Evolutionary conservation across 768 basidiomycete genomes (phyloP).

Genomic region (Lactifluus pinguis): DNA sequence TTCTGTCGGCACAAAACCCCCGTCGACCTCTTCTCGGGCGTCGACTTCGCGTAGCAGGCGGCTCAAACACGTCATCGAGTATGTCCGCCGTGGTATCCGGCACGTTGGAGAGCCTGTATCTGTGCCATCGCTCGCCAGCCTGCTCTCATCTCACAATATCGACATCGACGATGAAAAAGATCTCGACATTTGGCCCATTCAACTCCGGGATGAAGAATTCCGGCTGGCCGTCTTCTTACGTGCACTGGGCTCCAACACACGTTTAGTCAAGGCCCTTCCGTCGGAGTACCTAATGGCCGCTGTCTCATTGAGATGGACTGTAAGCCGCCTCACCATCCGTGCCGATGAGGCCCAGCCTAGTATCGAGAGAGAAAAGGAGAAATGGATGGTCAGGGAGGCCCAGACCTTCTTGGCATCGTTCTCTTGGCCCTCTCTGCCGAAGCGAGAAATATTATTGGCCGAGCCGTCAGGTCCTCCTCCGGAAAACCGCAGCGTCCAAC

Average conservation of each 20-base stretch:
- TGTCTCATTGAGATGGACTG: constrained; percentile 56
- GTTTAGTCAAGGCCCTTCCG: constrained; percentile 38
- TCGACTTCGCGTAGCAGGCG: constrained; percentile 17
- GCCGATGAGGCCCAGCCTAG: constrained; percentile 39
- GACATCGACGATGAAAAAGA: constrained; percentile 4
- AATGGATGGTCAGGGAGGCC: constrained; percentile 61
- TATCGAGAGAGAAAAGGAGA: constrained; percentile 54
- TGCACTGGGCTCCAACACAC: constrained; percentile 45
- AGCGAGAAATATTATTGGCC: neutral
- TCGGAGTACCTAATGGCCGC: constrained; percentile 40
- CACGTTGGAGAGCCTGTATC: constrained; percentile 49
- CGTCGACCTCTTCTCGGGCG: constrained; percentile 31
- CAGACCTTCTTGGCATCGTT: constrained; percentile 49
- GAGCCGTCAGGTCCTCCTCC: constrained; percentile 30
- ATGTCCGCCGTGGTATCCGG: constrained; percentile 60
- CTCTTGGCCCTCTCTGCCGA: constrained; percentile 12
- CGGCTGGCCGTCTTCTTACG: constrained; percentile 49
- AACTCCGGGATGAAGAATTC: constrained; percentile 39
- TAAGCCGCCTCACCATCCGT: constrained; percentile 40
- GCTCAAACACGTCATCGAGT: constrained; percentile 38
- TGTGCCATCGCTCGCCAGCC: constrained; percentile 39
- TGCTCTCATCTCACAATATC: constrained; percentile 32
- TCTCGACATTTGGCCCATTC: constrained; percentile 33
- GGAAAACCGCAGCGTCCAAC: constrained; percentile 54
- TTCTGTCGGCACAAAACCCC: constrained; percentile 27